Evolutionary conservation across 2,329 filamentous ascomycete species (phyloP).

Genomic region (Beauveria australis): DNA sequence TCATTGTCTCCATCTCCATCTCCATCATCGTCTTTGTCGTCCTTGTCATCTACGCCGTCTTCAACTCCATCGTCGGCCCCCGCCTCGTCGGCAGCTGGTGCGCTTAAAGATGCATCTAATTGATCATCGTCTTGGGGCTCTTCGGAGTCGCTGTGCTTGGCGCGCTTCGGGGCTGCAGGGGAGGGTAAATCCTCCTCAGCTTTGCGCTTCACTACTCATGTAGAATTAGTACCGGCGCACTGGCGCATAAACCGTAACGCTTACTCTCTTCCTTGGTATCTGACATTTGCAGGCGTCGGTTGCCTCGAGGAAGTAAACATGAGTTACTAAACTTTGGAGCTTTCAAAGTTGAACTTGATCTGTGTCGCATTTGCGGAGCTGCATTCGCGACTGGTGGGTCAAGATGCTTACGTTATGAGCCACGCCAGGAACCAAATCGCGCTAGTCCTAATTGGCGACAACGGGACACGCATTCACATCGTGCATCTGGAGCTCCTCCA

Average conservation of each 20-base stretch:
- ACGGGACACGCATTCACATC: conserved; percentile 27
- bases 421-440: conserved; percentile 7
- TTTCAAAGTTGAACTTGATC: neutral
- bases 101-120: neutral
- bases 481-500: conserved; percentile 21
- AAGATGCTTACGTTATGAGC: conserved; percentile 23
- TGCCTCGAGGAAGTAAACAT: neutral
- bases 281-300: conserved; percentile 15
- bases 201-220: conserved; percentile 58
- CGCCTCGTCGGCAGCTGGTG: neutral
- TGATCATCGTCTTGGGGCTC: conserved; percentile 4
- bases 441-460: conserved; percentile 24
- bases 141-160: conserved; percentile 42
- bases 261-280: conserved; percentile 33
- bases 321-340: neutral
- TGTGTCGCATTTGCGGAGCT: conserved; percentile 6
- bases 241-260: conserved; percentile 7
- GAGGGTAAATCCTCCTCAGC: conserved; percentile 58
- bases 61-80: neutral
- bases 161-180: conserved; percentile 54
- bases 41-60: neutral
- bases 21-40: conserved; percentile 1
- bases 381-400: neutral
- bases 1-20: conserved; percentile 1
- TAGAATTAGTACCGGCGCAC: conserved; percentile 4